These are phyloP conservation scores for Cystobasidium tubakii DNA, from an alignment of 768 basidiomycete genomes.

Conservation along the genomic window DNA sequence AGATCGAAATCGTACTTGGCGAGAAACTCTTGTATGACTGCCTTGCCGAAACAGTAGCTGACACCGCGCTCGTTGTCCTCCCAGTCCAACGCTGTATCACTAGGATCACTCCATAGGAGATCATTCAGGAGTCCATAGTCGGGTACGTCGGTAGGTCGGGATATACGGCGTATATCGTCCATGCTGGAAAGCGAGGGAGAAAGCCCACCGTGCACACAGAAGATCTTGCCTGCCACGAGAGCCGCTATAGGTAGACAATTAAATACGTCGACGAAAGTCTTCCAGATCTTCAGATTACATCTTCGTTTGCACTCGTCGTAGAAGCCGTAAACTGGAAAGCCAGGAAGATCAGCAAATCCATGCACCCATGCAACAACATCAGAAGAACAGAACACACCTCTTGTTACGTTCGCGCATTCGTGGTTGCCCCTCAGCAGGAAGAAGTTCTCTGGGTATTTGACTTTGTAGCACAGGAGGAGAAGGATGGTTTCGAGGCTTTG, in stretches of 20 bases:
- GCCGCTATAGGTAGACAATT: conserved; percentile 98
- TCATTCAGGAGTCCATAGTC: conserved; percentile 97
- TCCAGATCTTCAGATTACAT: conserved; percentile 99
- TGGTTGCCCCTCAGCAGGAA: conserved; percentile 96
- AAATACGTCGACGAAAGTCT: conserved; percentile 98
- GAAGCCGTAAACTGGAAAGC: conserved; percentile 81
- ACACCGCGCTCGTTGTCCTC: conserved; percentile 99
- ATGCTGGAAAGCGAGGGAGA: conserved; percentile 87
- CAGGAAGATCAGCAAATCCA: too few species aligned
- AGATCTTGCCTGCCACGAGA: conserved; percentile 97
- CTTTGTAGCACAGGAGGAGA: conserved; percentile 94
- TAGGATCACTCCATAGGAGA: conserved; percentile 95
- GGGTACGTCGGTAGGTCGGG: conserved; percentile 90
- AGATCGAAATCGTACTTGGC: conserved; percentile 91
- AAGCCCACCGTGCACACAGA: conserved; percentile 88
- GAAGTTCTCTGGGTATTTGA: conserved; percentile 99
- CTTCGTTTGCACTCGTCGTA: conserved; percentile 99
- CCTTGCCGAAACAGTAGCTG: conserved; percentile 97
- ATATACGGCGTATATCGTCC: conserved; percentile 98
- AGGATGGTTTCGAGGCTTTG: conserved; percentile 97
- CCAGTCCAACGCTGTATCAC: conserved; percentile 95
- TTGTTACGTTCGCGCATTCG: conserved; percentile 97
- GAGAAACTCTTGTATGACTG: conserved; percentile 79
- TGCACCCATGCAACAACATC: too few species aligned
- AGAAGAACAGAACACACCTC: conserved; percentile 61